phyloP scores from a whole-genome alignment of 2,329 filamentous ascomycete genomes.

The Neonectria faginata region DNA sequence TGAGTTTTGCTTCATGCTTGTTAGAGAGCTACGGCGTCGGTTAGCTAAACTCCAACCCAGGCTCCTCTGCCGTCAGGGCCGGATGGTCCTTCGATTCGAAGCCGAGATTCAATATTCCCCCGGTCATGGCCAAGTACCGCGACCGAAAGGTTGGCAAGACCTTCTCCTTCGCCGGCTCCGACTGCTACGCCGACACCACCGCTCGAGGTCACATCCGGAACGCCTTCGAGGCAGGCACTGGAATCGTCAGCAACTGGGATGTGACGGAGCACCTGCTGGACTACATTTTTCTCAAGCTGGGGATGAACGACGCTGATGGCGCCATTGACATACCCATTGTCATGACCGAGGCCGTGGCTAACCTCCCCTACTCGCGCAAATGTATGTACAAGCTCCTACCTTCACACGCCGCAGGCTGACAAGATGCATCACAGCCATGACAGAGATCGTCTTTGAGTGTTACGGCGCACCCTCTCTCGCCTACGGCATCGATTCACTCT shows the following conservation, averaged over 20 bases:
- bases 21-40: constrained; percentile 22
- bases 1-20: constrained; percentile 53
- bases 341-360: constrained; percentile 95
- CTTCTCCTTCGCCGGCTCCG: constrained; percentile 90
- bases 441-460: constrained; percentile 95
- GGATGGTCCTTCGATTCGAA: constrained; percentile 93
- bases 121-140: constrained; percentile 94
- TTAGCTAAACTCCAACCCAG: constrained; percentile 58
- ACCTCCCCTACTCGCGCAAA: constrained; percentile 87
- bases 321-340: constrained; percentile 87
- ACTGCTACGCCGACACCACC: constrained; percentile 95
- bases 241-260: constrained; percentile 97
- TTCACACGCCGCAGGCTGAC: constrained; percentile 35
- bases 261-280: constrained; percentile 95
- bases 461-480: constrained; percentile 91
- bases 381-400: constrained; percentile 64
- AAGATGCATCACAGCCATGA: constrained; percentile 76
- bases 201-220: constrained; percentile 90
- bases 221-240: constrained; percentile 90
- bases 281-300: constrained; percentile 94
- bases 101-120: constrained; percentile 85
- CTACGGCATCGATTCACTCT: constrained; percentile 96
- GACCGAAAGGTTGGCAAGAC: constrained; percentile 94
- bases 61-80: constrained; percentile 88
- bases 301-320: constrained; percentile 80